Evolutionary conservation across 2,329 filamentous ascomycete species (phyloP).

Genomic region (Chaetomium globosum): DNA sequence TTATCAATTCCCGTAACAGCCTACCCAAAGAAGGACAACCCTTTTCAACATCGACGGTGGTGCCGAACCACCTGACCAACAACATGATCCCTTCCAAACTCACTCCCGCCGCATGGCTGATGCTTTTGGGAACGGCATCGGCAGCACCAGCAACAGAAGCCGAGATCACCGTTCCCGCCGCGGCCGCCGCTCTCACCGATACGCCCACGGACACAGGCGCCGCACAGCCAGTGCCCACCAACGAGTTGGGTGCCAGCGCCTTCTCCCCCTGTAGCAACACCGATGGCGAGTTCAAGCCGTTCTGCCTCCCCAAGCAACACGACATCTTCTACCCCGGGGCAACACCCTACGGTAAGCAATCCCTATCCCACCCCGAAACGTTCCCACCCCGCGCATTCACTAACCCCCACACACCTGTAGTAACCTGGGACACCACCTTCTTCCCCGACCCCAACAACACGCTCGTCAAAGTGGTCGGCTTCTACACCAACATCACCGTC

Average conservation of each 20-base stretch:
- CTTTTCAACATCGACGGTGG: conserved; percentile 4
- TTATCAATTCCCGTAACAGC: not conserved
- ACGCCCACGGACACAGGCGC: conserved; percentile 42
- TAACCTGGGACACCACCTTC: conserved; percentile 60
- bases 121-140: conserved; percentile 37
- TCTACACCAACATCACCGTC: conserved; percentile 38
- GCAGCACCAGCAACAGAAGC: conserved; percentile 43
- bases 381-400: not conserved
- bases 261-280: conserved; percentile 55
- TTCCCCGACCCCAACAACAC: conserved; percentile 50
- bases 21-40: not conserved
- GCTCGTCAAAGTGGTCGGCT: conserved; percentile 42
- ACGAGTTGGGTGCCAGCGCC: conserved; percentile 50
- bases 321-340: conserved; percentile 49
- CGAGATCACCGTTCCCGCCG: conserved; percentile 37
- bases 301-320: conserved; percentile 53
- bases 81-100: conserved; percentile 40
- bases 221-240: conserved; percentile 49
- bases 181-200: conserved; percentile 44
- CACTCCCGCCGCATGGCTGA: conserved; percentile 36
- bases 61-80: conserved; percentile 24
- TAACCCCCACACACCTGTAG: conserved; percentile 34
- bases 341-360: conserved; percentile 55
- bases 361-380: not conserved
- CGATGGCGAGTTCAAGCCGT: conserved; percentile 53